Conservation (phyloP, 164 flowering plant species). For the Stephania cephalantha region DNA sequence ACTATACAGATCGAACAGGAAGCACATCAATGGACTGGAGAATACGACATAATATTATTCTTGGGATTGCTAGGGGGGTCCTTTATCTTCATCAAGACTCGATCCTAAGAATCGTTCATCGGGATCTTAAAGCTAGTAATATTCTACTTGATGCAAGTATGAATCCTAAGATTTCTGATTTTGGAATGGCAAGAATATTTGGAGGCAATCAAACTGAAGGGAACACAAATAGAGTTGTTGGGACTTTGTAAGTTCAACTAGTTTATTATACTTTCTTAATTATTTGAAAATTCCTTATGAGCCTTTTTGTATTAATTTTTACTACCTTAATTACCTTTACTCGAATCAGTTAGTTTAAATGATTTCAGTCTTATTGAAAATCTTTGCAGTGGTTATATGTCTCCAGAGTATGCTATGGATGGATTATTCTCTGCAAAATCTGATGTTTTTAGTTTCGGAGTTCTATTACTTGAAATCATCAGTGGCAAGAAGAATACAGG, state of each 20-base stretch:
- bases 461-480: conserved; percentile 52
- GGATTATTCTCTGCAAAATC: conserved; percentile 58
- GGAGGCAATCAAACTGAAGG: conserved; percentile 45
- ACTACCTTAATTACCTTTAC: no score
- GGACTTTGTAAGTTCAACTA: conserved; percentile 14
- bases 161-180: conserved; percentile 73
- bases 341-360: no score
- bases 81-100: conserved; percentile 72
- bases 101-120: conserved; percentile 55
- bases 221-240: no score
- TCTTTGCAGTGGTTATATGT: conserved; percentile 57
- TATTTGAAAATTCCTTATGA: no score
- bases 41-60: conserved; percentile 47
- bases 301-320: no score
- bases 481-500: conserved; percentile 54
- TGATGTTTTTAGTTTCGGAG: conserved; percentile 68
- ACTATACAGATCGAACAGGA: conserved; percentile 22
- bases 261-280: no score
- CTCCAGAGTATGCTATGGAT: conserved; percentile 70
- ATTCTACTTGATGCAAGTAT: conserved; percentile 48
- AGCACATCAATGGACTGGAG: conserved; percentile 39
- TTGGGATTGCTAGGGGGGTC: conserved; percentile 65
- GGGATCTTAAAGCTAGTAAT: conserved; percentile 71
- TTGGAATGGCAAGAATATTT: conserved; percentile 68
- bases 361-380: not conserved